Conservation (phyloP, 352 stramenopile species). For the Pythium aphanidermatum region DNA sequence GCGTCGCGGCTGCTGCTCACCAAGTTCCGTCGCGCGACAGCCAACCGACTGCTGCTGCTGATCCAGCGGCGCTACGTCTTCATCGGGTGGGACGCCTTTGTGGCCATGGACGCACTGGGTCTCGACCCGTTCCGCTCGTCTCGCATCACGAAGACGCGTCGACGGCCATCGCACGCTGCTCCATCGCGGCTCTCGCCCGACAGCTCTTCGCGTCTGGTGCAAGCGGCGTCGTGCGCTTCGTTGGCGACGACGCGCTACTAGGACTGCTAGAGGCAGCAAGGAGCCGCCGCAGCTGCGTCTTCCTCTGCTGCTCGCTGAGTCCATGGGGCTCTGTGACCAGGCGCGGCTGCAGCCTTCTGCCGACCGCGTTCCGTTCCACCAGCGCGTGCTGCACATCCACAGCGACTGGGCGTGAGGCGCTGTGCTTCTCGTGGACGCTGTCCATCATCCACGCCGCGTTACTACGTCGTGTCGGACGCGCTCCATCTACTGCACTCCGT, state of each 20-base stretch:
- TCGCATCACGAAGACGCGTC: neutral
- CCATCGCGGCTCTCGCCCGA: constrained; percentile 17
- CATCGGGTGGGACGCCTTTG: constrained; percentile 14
- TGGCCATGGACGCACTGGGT: constrained; percentile 18
- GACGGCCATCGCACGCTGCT: constrained; percentile 15
- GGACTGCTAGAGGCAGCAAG: no score
- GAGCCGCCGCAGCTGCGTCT: neutral
- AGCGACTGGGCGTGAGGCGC: no score
- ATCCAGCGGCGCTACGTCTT: constrained; percentile 22
- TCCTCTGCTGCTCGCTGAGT: no score
- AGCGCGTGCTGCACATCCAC: no score
- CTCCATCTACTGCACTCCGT: neutral
- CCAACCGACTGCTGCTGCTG: constrained; percentile 18
- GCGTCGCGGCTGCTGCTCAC: constrained; percentile 11
- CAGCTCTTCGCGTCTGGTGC: constrained; percentile 23
- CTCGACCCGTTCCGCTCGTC: constrained; percentile 12
- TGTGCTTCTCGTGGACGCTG: no score
- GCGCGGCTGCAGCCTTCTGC: no score
- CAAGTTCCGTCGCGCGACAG: constrained; percentile 8
- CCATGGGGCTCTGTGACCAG: no score
- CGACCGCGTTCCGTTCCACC: no score
- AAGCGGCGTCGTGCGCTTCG: constrained; percentile 16
- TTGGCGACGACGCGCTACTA: constrained; percentile 19
- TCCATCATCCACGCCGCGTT: no score
- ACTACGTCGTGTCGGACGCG: neutral